Evolutionary conservation across 306 rosid species (phyloP).

Genomic region (Spatholobus suberectus): DNA sequence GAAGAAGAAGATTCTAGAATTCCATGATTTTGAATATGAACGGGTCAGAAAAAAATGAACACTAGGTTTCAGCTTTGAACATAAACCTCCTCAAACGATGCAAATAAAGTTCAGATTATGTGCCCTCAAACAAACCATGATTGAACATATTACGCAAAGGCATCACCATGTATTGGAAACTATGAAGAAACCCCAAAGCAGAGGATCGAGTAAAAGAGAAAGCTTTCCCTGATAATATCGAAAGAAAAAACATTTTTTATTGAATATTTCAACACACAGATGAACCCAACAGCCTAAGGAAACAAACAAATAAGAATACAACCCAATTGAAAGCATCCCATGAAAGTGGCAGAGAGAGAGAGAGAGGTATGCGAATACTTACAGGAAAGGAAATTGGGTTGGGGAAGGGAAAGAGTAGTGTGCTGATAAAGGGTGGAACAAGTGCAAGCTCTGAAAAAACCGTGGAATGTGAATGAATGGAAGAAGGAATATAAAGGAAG

Average conservation of each 20-base stretch:
- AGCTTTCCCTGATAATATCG: neutral
- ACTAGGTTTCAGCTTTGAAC: constrained; percentile 15
- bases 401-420: neutral
- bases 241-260: neutral
- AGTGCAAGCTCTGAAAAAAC: neutral
- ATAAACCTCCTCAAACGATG: constrained; percentile 15
- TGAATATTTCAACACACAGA: constrained; percentile 10
- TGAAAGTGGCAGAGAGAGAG: neutral
- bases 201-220: neutral
- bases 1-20: neutral
- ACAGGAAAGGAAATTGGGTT: neutral
- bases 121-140: neutral
- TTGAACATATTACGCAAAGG: neutral
- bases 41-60: neutral
- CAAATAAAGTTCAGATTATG: neutral
- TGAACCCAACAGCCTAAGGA: neutral
- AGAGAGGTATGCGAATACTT: constrained; percentile 1
- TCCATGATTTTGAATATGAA: constrained; percentile 3
- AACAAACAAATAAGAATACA: neutral
- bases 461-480: neutral
- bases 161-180: neutral
- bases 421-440: neutral
- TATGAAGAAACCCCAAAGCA: neutral
- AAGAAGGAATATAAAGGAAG: neutral
- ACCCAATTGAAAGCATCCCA: neutral